Percentiles rank a stretch among this genome's conserved stretches.
Conservation (phyloP, 371 early-diverging fungal genomes). For the Apophysomyces trapeziformis region DNA sequence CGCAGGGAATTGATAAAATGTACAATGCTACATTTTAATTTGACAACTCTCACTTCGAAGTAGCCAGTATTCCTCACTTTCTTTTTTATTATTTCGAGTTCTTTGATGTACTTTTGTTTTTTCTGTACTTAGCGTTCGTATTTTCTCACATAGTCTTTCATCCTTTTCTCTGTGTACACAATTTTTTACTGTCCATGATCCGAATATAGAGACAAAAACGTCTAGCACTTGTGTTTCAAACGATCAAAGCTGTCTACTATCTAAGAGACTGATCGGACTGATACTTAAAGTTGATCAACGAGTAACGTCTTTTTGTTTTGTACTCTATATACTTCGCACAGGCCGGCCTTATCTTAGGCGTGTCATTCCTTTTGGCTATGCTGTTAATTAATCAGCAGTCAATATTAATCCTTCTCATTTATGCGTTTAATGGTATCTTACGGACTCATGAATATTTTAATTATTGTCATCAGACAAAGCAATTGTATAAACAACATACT, state of each 20-base stretch:
- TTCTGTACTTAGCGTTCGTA: conserved; percentile 21
- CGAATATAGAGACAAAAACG: conserved; percentile 3
- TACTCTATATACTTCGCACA: no score
- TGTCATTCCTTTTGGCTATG: no score
- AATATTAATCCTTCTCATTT: no score
- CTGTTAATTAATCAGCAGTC: no score
- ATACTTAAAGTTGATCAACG: no score
- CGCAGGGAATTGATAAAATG: conserved; percentile 59
- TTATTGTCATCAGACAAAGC: no score
- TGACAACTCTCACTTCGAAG: background rate
- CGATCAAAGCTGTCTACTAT: background rate
- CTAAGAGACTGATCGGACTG: no score
- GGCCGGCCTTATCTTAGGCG: no score
- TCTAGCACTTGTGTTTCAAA: conserved; percentile 1
- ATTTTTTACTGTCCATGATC: conserved; percentile 9
- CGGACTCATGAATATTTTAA: no score
- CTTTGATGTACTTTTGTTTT: conserved; percentile 14
- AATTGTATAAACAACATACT: no score
- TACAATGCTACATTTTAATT: conserved; percentile 38
- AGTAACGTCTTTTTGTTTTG: no score
- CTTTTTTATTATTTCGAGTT: background rate
- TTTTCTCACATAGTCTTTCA: conserved; percentile 26
- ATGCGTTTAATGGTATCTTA: no score
- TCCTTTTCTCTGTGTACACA: conserved; percentile 22
- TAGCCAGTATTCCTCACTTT: background rate